Evolutionary conservation across 1,139 yeast genomes (phyloP).

Genomic region (Lipomyces yarrowii): DNA sequence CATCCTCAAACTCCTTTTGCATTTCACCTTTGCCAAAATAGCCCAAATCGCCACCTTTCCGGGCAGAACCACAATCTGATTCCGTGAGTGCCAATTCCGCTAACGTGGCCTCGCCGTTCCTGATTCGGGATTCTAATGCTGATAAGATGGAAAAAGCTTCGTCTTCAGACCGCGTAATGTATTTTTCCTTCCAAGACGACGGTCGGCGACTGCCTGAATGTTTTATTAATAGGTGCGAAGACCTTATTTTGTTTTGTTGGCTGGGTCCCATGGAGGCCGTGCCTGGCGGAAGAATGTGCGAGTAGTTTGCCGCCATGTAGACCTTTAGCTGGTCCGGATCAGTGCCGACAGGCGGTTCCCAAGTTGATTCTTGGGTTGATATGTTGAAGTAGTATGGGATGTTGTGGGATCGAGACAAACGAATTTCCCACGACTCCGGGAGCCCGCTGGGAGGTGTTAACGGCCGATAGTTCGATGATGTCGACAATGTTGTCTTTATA

Average conservation of each 20-base stretch:
- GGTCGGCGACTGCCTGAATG: slow-evolving; percentile 87
- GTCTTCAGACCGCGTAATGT: slow-evolving; percentile 76
- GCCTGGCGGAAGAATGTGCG: slow-evolving; percentile 28
- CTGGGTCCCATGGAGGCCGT: slow-evolving; percentile 26
- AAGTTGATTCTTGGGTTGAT: slow-evolving; percentile 69
- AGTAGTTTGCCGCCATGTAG: slow-evolving; percentile 51
- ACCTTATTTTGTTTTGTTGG: slow-evolving; percentile 59
- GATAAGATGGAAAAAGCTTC: slow-evolving; percentile 73
- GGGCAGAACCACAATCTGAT: slow-evolving; percentile 86
- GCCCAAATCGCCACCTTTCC: slow-evolving; percentile 91
- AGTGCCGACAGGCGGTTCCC: slow-evolving; percentile 93
- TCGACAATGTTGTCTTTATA: neutral
- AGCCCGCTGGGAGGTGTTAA: slow-evolving; percentile 59
- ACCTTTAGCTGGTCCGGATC: slow-evolving; percentile 61
- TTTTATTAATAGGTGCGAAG: slow-evolving; percentile 77
- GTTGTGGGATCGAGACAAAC: slow-evolving; percentile 76
- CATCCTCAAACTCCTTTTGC: slow-evolving; percentile 93
- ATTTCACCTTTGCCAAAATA: slow-evolving; percentile 84
- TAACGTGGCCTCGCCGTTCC: slow-evolving; percentile 69
- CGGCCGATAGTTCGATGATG: neutral
- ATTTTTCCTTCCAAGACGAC: slow-evolving; percentile 82
- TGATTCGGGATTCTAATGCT: slow-evolving; percentile 61
- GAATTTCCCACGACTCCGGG: slow-evolving; percentile 83
- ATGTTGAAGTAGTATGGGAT: slow-evolving; percentile 81
- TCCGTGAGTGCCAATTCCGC: slow-evolving; percentile 77